Evolutionary conservation across 1,284 basidiomycete species (phyloP), one percentile per base, ranked within the genome.

Genomic region (Boletus semigastroideus): DNA sequence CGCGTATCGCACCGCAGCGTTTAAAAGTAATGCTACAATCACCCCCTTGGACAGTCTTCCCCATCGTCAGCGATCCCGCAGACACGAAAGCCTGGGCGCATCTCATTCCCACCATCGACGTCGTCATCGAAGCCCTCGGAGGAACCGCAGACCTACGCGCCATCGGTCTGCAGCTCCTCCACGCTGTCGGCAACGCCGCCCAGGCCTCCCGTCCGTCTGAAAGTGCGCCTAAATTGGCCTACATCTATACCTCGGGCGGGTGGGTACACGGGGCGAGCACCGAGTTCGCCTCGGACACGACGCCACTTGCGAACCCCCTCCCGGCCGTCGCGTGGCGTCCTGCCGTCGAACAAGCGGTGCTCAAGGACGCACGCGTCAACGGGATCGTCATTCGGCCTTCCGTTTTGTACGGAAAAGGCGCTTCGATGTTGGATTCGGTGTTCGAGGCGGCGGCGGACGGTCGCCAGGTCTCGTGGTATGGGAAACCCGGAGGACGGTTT

Each of bases 401-500:
- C 3, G 3, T 22, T 5, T 5, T 22, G 22, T 22, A 22, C 22
- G 22, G 22, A 22, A 22, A 22, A 5, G 22, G 22, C 22, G 22
- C 22, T 22, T 22, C 22, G 3, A 5, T 22, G 22, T 22, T 22
- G 22, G 22, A 22, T 22, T 22, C 22, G 22, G 3, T 22, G 22
- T 22, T 33, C 14, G 31, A 33, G 14, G 31, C 5, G 14, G 31
- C 13, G 31, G 14, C 14, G 14, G 31, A 12, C 9, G 52, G 46
- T 2, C 69, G 74, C 20, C 65, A 69, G 47, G 72, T 77, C 2
- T 55, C 56, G 2, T 77, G 72, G 70, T 63, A 63, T 20, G 62
- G 61, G 7, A 52, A 42, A n/a, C 59, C 50, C 1, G 59, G 53
- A 9, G 51, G 51, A 22, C 59, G 57, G 14, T 39, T 62, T 38